Evolutionary conservation across 2,329 filamentous ascomycete genomes (phyloP).

Genomic region (Phaeosphaeria sp.): DNA sequence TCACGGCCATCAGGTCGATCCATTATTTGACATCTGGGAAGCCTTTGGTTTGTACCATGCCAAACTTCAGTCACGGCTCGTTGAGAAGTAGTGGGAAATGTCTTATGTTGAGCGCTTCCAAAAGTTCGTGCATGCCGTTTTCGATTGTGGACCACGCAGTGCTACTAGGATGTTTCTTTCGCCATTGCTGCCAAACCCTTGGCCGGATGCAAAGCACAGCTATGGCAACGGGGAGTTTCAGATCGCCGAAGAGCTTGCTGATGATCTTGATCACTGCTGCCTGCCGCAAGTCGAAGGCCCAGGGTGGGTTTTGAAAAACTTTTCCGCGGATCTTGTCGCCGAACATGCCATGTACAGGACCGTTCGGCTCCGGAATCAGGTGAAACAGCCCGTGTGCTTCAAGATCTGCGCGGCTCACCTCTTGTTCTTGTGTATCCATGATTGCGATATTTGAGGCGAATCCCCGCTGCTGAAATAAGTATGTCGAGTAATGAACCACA

Average conservation of each 20-base stretch:
- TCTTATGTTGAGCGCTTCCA: background rate
- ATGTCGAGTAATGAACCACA: constrained; percentile 6
- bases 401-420: too few relatives aligned
- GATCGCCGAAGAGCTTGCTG: too few relatives aligned
- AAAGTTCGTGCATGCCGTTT: background rate
- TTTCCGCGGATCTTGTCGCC: too few relatives aligned
- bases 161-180: background rate
- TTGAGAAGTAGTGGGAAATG: background rate
- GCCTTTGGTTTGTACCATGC: background rate
- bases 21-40: constrained; percentile 1
- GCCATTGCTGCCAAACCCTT: background rate
- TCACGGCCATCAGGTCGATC: background rate
- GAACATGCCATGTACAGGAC: too few relatives aligned
- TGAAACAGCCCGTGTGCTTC: too few relatives aligned
- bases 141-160: background rate
- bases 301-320: too few relatives aligned
- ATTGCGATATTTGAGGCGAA: background rate
- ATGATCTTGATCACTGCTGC: background rate
- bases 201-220: background rate
- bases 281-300: constrained; percentile 11
- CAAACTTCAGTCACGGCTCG: background rate
- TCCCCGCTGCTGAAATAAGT: too few relatives aligned
- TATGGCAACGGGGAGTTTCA: too few relatives aligned
- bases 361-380: too few relatives aligned
- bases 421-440: background rate